Evolutionary conservation across 106 monocot genomes (phyloP).

Genomic region (Phalaenopsis equestris): DNA sequence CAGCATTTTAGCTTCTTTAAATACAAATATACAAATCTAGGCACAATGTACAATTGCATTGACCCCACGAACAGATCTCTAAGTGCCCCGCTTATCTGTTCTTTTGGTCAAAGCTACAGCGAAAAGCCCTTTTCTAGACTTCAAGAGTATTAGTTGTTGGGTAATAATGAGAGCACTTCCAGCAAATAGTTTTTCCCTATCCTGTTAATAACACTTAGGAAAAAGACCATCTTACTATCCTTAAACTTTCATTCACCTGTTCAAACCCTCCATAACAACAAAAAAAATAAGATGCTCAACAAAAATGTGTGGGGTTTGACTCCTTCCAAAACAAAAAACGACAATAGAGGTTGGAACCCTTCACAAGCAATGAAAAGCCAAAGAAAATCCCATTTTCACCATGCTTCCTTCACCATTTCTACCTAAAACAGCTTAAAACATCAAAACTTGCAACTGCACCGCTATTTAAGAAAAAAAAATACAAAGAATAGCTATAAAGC

Average conservation of each 20-base stretch:
- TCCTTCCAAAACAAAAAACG: not conserved
- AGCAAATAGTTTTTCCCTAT: not conserved
- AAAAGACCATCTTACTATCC: not conserved
- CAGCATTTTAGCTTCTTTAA: not conserved
- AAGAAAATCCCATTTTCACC: not conserved
- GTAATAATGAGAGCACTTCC: no score
- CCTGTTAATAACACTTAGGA: not conserved
- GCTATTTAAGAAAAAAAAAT: not conserved
- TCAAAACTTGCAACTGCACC: not conserved
- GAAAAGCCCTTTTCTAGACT: no score
- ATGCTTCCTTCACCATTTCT: not conserved
- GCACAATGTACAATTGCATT: no score
- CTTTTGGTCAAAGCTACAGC: no score
- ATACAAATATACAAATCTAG: not conserved
- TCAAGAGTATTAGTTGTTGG: no score
- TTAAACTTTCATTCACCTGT: not conserved
- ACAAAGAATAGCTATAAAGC: constrained; percentile 1
- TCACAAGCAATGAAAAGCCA: not conserved
- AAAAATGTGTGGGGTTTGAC: not conserved
- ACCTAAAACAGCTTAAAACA: not conserved
- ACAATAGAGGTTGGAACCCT: not conserved
- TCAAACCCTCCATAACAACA: not conserved
- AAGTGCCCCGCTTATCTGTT: no score
- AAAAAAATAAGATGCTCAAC: not conserved
- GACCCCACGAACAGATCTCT: no score